These are phyloP conservation scores for Nicotiana sylvestris DNA, from an alignment of 257 asterid genomes.

Conservation along the genomic window DNA sequence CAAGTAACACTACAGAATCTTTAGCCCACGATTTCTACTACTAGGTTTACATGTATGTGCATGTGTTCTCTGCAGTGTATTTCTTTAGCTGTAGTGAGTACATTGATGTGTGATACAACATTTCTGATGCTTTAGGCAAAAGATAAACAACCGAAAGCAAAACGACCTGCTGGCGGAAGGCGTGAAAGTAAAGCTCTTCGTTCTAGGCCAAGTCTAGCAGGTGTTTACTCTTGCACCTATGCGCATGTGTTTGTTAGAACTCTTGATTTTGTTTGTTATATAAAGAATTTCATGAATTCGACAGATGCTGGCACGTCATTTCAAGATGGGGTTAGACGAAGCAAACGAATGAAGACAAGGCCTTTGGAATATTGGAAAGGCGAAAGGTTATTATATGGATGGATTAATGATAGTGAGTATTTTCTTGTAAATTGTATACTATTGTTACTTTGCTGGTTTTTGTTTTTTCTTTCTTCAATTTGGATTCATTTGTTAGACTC, in stretches of 20 bases:
- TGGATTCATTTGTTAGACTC: background rate
- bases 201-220: slow-evolving; percentile 74
- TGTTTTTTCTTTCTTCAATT: background rate
- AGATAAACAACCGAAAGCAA: slow-evolving; percentile 15
- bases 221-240: slow-evolving; percentile 30
- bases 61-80: background rate
- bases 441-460: background rate
- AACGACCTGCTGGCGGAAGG: slow-evolving; percentile 13
- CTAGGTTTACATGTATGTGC: background rate
- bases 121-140: slow-evolving; percentile 18
- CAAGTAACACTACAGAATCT: background rate
- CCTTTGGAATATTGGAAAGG: slow-evolving; percentile 94
- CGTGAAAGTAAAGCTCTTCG: slow-evolving; percentile 26
- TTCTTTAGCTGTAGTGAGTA: background rate
- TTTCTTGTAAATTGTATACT: background rate
- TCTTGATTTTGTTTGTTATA: background rate
- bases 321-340: slow-evolving; percentile 76
- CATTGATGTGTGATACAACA: background rate
- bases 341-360: slow-evolving; percentile 78
- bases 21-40: background rate
- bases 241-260: background rate
- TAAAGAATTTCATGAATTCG: slow-evolving; percentile 18
- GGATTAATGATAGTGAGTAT: slow-evolving; percentile 62
- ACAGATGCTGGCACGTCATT: slow-evolving; percentile 74
- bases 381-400: slow-evolving; percentile 69